Conservation (phyloP, 331 rosid species). For the Malus hybrid region DNA sequence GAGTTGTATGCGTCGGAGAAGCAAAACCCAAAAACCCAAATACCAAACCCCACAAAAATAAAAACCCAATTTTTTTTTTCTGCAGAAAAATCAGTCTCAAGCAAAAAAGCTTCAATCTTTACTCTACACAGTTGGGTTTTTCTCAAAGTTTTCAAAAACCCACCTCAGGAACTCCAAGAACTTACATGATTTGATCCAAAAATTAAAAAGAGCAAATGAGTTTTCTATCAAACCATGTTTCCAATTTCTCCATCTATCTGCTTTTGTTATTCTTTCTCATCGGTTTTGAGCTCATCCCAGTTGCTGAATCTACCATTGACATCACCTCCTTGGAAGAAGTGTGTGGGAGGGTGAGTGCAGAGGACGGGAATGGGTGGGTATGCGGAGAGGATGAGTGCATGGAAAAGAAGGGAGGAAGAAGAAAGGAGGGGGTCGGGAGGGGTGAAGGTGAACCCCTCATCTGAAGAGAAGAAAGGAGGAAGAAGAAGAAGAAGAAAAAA, state of each 20-base stretch:
- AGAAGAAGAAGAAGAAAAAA: too few species aligned
- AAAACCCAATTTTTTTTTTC: background rate
- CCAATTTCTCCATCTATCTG: conserved; percentile 21
- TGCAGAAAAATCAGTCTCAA: background rate
- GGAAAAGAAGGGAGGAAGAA: too few species aligned
- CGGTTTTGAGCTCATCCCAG: conserved; percentile 24
- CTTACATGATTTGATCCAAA: conserved; percentile 38
- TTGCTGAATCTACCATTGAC: conserved; percentile 51
- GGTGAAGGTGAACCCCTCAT: too few species aligned
- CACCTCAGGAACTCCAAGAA: conserved; percentile 1
- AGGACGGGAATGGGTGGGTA: too few species aligned
- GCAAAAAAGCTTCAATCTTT: background rate
- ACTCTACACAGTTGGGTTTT: conserved; percentile 9
- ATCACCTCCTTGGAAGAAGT: conserved; percentile 35
- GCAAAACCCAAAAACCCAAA: conserved; percentile 3
- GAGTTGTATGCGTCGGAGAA: too few species aligned
- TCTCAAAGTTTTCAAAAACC: conserved; percentile 15
- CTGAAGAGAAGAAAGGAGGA: too few species aligned
- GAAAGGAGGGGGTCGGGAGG: too few species aligned
- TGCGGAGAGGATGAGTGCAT: too few species aligned
- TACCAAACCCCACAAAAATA: background rate
- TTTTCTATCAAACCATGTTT: conserved; percentile 25
- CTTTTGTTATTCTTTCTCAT: conserved; percentile 15
- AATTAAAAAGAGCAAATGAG: conserved; percentile 37
- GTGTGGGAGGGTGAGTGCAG: too few species aligned